These are phyloP conservation scores for Fusarium tanahbumbuense DNA, from an alignment of 2,329 filamentous ascomycete species.

Conservation along the genomic window DNA sequence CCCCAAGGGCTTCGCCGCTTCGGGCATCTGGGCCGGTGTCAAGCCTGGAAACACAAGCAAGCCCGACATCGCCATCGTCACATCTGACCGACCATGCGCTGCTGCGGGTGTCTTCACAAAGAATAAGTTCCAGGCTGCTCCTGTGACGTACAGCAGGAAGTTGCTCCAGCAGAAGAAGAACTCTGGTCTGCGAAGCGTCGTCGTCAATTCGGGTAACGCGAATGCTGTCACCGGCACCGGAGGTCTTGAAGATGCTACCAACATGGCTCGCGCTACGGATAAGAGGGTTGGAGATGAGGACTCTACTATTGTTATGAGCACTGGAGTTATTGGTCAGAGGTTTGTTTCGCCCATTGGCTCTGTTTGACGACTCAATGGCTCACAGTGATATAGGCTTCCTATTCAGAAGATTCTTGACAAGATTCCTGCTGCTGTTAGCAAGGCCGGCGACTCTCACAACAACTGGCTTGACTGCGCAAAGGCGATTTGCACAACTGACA, in stretches of 20 bases:
- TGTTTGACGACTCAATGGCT: constrained; percentile 9
- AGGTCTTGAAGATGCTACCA: constrained; percentile 86
- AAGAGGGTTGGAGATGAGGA: constrained; percentile 62
- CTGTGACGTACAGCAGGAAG: constrained; percentile 84
- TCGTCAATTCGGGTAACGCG: constrained; percentile 96
- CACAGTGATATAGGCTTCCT: constrained; percentile 70
- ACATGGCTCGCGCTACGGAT: constrained; percentile 86
- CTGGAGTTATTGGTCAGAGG: constrained; percentile 96
- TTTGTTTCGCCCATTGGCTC: constrained; percentile 49
- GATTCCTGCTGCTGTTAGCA: constrained; percentile 79
- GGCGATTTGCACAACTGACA: constrained; percentile 98
- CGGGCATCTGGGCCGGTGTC: constrained; percentile 90
- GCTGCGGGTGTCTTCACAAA: constrained; percentile 96
- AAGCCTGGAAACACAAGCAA: constrained; percentile 93
- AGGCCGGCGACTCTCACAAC: constrained; percentile 79
- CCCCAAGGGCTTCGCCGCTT: constrained; percentile 88
- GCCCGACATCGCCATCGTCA: constrained; percentile 89
- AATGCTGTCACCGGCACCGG: constrained; percentile 96
- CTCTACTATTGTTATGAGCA: constrained; percentile 95
- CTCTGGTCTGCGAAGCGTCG: constrained; percentile 78
- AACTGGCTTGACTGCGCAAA: constrained; percentile 89
- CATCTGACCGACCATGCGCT: constrained; percentile 85
- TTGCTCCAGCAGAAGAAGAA: constrained; percentile 75
- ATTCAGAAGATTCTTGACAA: constrained; percentile 89
- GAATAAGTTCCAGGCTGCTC: constrained; percentile 97